Conservation (phyloP, 176 grass and related monocot genomes). For the Aegilops speltoides region DNA sequence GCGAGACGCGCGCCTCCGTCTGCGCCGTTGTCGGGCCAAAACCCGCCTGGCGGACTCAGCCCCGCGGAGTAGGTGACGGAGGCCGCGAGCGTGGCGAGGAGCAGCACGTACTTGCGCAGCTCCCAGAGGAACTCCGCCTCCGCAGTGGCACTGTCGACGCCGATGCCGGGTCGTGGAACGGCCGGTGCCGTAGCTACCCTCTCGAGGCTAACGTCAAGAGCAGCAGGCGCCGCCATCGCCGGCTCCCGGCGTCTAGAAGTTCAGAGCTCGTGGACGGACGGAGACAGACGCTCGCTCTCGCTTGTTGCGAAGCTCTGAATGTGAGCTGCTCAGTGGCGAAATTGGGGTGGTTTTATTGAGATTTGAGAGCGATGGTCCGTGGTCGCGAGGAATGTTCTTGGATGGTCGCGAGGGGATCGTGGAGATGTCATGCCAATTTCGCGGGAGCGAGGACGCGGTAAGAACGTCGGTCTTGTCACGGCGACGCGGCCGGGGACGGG, state of each 20-base stretch:
- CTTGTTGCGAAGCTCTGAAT: neutral
- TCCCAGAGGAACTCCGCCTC: constrained; percentile 43
- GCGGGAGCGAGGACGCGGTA: neutral
- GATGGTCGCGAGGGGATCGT: neutral
- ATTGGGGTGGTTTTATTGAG: neutral
- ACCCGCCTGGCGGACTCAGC: constrained; percentile 49
- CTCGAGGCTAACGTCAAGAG: neutral
- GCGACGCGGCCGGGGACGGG: neutral
- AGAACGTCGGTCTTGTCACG: neutral
- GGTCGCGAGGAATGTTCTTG: neutral
- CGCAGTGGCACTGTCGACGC: neutral
- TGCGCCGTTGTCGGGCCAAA: constrained; percentile 22
- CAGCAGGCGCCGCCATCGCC: neutral
- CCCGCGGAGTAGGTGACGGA: constrained; percentile 44
- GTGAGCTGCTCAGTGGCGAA: neutral
- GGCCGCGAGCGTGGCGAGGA: constrained; percentile 41
- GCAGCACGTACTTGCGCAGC: constrained; percentile 49
- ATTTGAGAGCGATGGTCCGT: neutral
- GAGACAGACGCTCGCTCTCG: too few relatives aligned
- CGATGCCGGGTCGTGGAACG: neutral
- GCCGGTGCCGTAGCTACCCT: neutral
- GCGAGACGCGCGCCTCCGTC: neutral
- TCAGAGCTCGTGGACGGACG: neutral
- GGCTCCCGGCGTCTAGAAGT: neutral
- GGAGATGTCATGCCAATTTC: neutral